Conservation (phyloP, 2,329 filamentous ascomycete species). For the Aspergillus uvarum region DNA sequence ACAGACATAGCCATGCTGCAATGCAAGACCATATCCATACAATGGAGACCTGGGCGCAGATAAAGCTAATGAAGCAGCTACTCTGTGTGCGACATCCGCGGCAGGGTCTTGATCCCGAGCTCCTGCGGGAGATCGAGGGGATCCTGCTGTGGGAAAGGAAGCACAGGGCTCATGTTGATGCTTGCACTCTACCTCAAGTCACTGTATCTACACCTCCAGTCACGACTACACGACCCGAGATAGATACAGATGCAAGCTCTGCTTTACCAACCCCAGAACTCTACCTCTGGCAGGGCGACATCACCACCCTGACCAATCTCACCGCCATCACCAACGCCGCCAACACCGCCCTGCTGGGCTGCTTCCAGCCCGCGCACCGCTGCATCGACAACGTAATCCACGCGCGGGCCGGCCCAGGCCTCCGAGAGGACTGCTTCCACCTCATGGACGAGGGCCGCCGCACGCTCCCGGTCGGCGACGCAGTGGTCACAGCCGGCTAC, state of each 20-base stretch:
- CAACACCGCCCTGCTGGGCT: conserved; percentile 22
- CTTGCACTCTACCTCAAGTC: neutral
- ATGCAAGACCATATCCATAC: neutral
- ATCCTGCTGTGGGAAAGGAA: neutral
- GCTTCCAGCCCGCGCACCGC: conserved; percentile 23
- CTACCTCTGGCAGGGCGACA: conserved; percentile 25
- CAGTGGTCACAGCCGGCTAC: conserved; percentile 21
- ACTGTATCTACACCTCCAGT: neutral
- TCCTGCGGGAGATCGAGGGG: neutral
- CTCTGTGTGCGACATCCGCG: conserved; percentile 1
- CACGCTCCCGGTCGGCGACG: conserved; percentile 15
- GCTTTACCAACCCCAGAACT: neutral
- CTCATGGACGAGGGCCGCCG: conserved; percentile 15
- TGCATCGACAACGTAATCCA: conserved; percentile 30
- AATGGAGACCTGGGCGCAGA: neutral
- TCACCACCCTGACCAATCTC: conserved; percentile 20
- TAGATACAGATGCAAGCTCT: too few relatives aligned
- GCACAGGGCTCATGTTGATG: neutral
- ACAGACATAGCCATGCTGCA: neutral
- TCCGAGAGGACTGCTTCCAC: conserved; percentile 21
- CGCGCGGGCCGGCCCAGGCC: conserved; percentile 22
- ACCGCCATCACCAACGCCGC: conserved; percentile 28
- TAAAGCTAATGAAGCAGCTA: neutral
- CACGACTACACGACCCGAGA: neutral
- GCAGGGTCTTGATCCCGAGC: neutral